Evolutionary conservation across 2,329 filamentous ascomycete genomes (phyloP), one percentile per base, ranked within the genome.

Genomic region (Hypoxylon sp.): DNA sequence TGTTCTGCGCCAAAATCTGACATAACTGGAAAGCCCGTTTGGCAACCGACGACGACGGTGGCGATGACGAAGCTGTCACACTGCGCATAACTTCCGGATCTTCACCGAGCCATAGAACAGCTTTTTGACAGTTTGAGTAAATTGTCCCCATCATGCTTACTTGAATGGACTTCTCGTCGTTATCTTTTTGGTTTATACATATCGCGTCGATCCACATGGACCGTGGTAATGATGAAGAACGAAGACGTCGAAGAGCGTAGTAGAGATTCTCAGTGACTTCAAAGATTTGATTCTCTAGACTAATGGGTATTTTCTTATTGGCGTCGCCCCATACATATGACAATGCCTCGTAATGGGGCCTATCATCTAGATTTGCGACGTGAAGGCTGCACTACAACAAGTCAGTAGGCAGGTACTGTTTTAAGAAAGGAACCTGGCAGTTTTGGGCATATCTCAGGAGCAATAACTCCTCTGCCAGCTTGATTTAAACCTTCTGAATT

Each of bases 141-240:
- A 66, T 66, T 10, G 19, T 17, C 13, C 51, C 45, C 63, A 66
- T 66, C 52, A 57, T 51, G 4, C 13, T 23, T 11, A 66, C 52
- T 28, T 66, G 63, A 4, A n/a, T 23, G 3, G 45, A 57, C 46
- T 58, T 61, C 34, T 66, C 63, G 25, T 17, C 46, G 19, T 57
- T 36, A 19, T 66, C 58, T 10, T 23, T 17, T 36, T 66, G 58
- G 46, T 62, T 59, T 17, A 66, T 65, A 13, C 62, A 60, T 38
- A 65, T 50, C 3, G 62, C 62, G 9, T 65, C 62, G 17, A 60
- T 48, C 63, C 63, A 66, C 23, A 64, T 21, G 3, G 48, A n/a
- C 5, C 61, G 61, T 17, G 48, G 25, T 19, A 55, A 25, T 0
- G 23, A 28, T 3, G 48, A 2, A 14, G 13, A 5, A 7, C 61